These are phyloP conservation scores for Kluyveromyces lactis DNA, from an alignment of 805 yeast species.

Conservation along the genomic window DNA sequence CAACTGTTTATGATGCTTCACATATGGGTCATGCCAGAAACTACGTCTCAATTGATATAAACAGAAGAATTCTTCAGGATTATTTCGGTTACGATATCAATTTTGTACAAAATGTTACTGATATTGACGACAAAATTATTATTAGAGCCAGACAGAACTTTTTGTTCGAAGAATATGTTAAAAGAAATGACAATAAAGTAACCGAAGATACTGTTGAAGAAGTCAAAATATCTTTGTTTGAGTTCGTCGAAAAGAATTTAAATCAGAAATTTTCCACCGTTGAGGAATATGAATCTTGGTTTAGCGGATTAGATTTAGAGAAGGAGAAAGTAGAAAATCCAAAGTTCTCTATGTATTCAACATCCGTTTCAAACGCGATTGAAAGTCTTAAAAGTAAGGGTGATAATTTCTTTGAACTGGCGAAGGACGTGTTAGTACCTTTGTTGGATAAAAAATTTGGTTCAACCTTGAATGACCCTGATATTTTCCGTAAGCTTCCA, in stretches of 20 bases:
- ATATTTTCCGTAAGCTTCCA: slow-evolving; percentile 72
- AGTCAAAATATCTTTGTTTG: slow-evolving; percentile 36
- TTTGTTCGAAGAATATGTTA: slow-evolving; percentile 56
- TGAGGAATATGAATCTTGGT: slow-evolving; percentile 45
- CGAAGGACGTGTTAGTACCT: slow-evolving; percentile 74
- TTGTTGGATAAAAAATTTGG: slow-evolving; percentile 66
- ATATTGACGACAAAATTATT: slow-evolving; percentile 94
- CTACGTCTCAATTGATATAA: slow-evolving; percentile 89
- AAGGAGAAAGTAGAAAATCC: slow-evolving; percentile 52
- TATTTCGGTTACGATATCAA: slow-evolving; percentile 84
- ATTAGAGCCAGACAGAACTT: slow-evolving; percentile 87
- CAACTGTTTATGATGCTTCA: slow-evolving; percentile 91
- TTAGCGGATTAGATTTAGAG: slow-evolving; percentile 38
- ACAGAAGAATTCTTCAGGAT: slow-evolving; percentile 80
- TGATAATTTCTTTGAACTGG: slow-evolving; percentile 35
- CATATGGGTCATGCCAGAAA: slow-evolving; percentile 99
- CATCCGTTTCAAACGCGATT: slow-evolving; percentile 54
- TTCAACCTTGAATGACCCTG: slow-evolving; percentile 72
- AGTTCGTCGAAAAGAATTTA: slow-evolving; percentile 48
- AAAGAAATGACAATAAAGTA: slow-evolving; percentile 20
- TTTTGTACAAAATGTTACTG: slow-evolving; percentile 97
- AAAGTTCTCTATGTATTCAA: slow-evolving; percentile 79
- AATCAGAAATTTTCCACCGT: slow-evolving; percentile 32
- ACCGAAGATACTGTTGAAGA: slow-evolving; percentile 30
- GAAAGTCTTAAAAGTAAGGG: slow-evolving; percentile 20